These are phyloP conservation scores for Delphinella strobiligena DNA, from an alignment of 2,329 filamentous ascomycete genomes.

Conservation along the genomic window DNA sequence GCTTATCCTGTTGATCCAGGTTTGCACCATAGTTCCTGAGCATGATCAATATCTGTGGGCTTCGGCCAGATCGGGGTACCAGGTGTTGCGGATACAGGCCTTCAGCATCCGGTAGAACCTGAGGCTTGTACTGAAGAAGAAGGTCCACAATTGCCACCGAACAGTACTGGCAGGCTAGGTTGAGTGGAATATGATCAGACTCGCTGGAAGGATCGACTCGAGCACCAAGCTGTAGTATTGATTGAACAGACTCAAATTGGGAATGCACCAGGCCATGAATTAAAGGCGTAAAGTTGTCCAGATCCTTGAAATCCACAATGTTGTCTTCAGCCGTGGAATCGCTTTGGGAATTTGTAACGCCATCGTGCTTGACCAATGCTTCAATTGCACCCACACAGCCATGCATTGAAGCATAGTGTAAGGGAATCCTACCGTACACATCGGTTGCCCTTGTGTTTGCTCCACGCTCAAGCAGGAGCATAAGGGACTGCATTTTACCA, in stretches of 20 bases:
- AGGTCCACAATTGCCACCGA: constrained; percentile 75
- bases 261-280: constrained; percentile 91
- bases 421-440: constrained; percentile 83
- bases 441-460: constrained; percentile 74
- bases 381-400: constrained; percentile 76
- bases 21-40: constrained; percentile 79
- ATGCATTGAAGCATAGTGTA: constrained; percentile 96
- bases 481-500: constrained; percentile 66
- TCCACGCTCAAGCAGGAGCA: constrained; percentile 58
- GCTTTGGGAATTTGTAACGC: constrained; percentile 14
- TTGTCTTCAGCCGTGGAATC: constrained; percentile 19
- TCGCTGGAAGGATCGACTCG: constrained; percentile 76
- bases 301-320: constrained; percentile 79
- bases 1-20: constrained; percentile 82
- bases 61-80: constrained; percentile 78
- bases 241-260: constrained; percentile 66
- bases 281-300: constrained; percentile 93
- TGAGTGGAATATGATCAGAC: constrained; percentile 84
- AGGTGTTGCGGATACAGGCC: constrained; percentile 95
- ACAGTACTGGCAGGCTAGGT: constrained; percentile 88
- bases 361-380: constrained; percentile 48
- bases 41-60: constrained; percentile 64
- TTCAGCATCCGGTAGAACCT: constrained; percentile 87
- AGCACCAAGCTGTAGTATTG: constrained; percentile 65
- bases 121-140: constrained; percentile 66